Evolutionary conservation across 305 asterid genomes (phyloP), one percentile per base, ranked within the genome.

Genomic region (Stenogyne calaminthoides): DNA sequence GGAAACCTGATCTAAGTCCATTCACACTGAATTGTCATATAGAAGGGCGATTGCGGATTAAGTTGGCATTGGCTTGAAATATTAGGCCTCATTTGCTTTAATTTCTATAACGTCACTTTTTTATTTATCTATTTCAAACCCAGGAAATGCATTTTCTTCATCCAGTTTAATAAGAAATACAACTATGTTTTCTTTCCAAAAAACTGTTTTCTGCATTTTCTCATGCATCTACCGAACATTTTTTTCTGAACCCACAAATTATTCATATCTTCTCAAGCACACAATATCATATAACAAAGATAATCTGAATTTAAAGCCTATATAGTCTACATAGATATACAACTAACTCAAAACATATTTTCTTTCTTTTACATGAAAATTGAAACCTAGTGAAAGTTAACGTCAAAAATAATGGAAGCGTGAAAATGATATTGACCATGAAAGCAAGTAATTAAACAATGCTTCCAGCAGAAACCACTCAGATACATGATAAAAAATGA

Each of bases 31-130:
- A 63, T 25, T 47, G 36, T 36, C 32, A 44, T 57, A 22, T 12
- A 52, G 9, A 60, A 56, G 16, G 55, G 76, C 54, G 51, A 64
- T 75, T 40, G 72, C 76, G 22, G 66, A 44, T 52, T 18, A 14
- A 18, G 60, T 44, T 51, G 68, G 44, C 19, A 56, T 57, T 29
- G 55, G 68, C 46, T 22, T 55, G 25, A 19, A 22, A 29, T 18
- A 49, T 18, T 56, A 18, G 15, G 47, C 27, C 19, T 9, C 7
- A 1, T 56, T 56, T 12, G 16, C n/a, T 1, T 27, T 59, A 18
- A 25, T 27, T 18, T 22, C 19, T n/a, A 25, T 4, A 44, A 11
- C 16, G 52, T 44, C 6, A 12, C 52, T 12, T 44, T 44, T 44
- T 44, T 11, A 4, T 9, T 44, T 44, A 44, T 10, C 63, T 25